phyloP scores from a whole-genome alignment of 2,329 filamentous ascomycete genomes.

The Tolypocladium nubicola region DNA sequence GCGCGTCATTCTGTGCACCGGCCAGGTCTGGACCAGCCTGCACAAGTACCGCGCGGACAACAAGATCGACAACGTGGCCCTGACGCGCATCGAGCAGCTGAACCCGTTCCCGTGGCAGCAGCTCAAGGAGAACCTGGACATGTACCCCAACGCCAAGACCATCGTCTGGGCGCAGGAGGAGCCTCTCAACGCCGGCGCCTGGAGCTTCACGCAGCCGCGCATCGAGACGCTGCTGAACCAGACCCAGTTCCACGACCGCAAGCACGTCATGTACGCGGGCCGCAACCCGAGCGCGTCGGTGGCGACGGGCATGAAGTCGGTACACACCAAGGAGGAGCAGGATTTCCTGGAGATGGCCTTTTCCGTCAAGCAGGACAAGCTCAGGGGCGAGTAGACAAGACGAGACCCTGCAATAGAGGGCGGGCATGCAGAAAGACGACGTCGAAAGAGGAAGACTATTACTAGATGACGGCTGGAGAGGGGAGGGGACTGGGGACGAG shows the following conservation, averaged over 20 bases:
- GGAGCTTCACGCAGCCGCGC: constrained; percentile 94
- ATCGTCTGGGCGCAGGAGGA: constrained; percentile 98
- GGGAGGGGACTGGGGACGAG: not conserved
- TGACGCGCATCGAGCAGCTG: constrained; percentile 93
- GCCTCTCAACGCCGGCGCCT: constrained; percentile 91
- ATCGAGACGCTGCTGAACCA: constrained; percentile 94
- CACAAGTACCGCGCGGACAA: constrained; percentile 84
- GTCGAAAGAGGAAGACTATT: not conserved
- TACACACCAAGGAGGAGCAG: constrained; percentile 86
- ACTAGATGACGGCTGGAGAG: not conserved
- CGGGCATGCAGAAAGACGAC: not conserved
- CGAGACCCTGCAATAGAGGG: not conserved
- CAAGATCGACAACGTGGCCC: constrained; percentile 79
- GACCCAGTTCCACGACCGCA: constrained; percentile 83
- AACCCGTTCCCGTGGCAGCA: constrained; percentile 99
- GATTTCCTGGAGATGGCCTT: constrained; percentile 63
- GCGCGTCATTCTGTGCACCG: constrained; percentile 86
- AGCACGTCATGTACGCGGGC: constrained; percentile 95
- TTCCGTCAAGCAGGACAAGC: constrained; percentile 55
- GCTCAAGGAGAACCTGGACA: constrained; percentile 91
- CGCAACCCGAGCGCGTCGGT: constrained; percentile 88
- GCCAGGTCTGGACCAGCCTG: constrained; percentile 86
- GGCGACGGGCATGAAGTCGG: constrained; percentile 81
- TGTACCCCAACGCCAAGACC: constrained; percentile 93
- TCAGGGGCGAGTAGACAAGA: constrained; percentile 49